Evolutionary conservation across 805 yeast species (phyloP).

Genomic region (Saccharomycopsis schoenii): DNA sequence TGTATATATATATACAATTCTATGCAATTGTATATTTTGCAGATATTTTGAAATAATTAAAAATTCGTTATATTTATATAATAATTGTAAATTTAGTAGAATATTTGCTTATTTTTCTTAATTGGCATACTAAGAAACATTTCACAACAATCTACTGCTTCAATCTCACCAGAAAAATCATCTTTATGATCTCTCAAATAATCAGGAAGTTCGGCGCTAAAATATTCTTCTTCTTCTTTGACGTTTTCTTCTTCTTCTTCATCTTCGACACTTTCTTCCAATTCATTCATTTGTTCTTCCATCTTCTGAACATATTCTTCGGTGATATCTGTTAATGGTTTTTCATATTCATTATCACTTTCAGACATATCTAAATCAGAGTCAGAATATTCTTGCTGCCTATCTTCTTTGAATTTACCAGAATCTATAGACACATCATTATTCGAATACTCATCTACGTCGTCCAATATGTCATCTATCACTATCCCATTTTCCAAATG

Average conservation of each 20-base stretch:
- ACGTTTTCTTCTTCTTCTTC: conserved; percentile 19
- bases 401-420: neutral
- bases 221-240: conserved; percentile 6
- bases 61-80: neutral
- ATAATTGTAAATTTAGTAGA: neutral
- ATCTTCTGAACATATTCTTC: conserved; percentile 4
- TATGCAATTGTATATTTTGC: neutral
- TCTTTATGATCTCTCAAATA: conserved; percentile 16
- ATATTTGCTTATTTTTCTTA: neutral
- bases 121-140: conserved; percentile 32
- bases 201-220: conserved; percentile 1
- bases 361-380: conserved; percentile 20
- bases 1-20: neutral
- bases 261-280: neutral
- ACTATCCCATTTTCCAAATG: conserved; percentile 23
- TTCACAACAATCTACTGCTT: conserved; percentile 59
- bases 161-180: conserved; percentile 23
- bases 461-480: conserved; percentile 15
- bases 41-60: neutral
- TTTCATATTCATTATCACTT: conserved; percentile 16
- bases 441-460: neutral
- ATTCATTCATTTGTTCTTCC: neutral
- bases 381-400: conserved; percentile 15
- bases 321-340: conserved; percentile 12
- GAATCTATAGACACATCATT: neutral